These are phyloP conservation scores for Nymphaea colorata DNA, from an alignment of 164 flowering plant species.

Conservation along the genomic window DNA sequence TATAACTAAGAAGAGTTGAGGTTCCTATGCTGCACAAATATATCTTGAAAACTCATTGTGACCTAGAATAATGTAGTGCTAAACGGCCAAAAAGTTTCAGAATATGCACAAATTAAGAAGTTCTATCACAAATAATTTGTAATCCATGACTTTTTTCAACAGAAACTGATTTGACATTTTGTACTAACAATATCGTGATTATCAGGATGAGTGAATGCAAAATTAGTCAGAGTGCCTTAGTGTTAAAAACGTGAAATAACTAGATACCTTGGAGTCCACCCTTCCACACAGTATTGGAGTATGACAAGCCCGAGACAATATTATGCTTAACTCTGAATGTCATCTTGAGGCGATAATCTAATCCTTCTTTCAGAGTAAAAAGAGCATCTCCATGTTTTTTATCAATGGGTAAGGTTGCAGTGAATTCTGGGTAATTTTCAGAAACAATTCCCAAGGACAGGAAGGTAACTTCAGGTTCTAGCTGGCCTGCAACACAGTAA, in stretches of 20 bases:
- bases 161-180: too few species aligned
- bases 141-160: too few species aligned
- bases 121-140: too few species aligned
- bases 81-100: too few species aligned
- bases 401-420: constrained; percentile 32
- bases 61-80: too few species aligned
- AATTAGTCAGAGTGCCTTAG: too few species aligned
- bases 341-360: constrained; percentile 46
- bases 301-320: constrained; percentile 62
- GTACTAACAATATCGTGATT: too few species aligned
- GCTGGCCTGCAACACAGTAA: constrained; percentile 30
- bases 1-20: too few species aligned
- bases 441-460: constrained; percentile 58
- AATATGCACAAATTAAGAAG: too few species aligned
- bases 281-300: constrained; percentile 71
- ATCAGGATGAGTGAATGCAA: too few species aligned
- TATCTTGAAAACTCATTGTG: too few species aligned
- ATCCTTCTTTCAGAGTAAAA: constrained; percentile 60
- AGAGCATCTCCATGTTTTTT: constrained; percentile 21
- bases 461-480: constrained; percentile 66
- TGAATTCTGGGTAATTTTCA: constrained; percentile 36
- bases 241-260: not conserved
- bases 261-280: constrained; percentile 46
- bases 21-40: too few species aligned
- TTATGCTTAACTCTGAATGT: constrained; percentile 55